Evolutionary conservation across 148 eudicot genomes (phyloP), one percentile per base, ranked within the genome.

Genomic region (Dysphania ambrosioides): DNA sequence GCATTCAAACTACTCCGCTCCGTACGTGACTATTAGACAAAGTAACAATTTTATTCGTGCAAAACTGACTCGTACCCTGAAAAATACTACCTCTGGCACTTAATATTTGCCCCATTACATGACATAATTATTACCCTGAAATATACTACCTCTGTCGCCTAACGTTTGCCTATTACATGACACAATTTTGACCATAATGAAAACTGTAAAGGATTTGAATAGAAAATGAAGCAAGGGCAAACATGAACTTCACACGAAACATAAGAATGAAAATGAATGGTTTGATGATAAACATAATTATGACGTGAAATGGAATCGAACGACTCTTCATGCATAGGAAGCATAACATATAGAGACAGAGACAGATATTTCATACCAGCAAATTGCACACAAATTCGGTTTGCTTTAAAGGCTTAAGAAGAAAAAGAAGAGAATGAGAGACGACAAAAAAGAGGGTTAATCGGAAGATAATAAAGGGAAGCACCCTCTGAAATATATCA

Each of bases 331-430:
- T 47, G 4, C 53, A 15, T 16, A n/a, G n/a, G n/a, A n/a, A n/a
- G n/a, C n/a, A 47, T 16, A 47, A 47, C 51, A 44, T 12, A 44
- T 31, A 26, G 40, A 73, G n/a, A 29, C 21, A 36, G 15, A 12
- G 53, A 68, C 5, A 26, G 10, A 3, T 27, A 18, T 61, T 6
- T 47, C 62, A 6, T 78, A 78, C 81, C 81, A 78, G 2, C n/a
- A 57, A 34, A 41, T 67, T 56, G 51, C 72, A 57, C 23, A 73
- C 34, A 32, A 55, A 78, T n/a, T 42, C 58, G 1, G 67, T 31
- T 73, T 78, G 81, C 31, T 73, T 78, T 0, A 78, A 68, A 56
- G 81, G 77, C 31, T 42, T 72, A 24, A 78, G 32, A 55, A 73
- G 9, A 78, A 27, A 51, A 36, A 70, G 73, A 7, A 78, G 47